These are phyloP conservation scores for Phytomonas sp. DNA, from an alignment of 208 protist genomes.

Conservation along the genomic window DNA sequence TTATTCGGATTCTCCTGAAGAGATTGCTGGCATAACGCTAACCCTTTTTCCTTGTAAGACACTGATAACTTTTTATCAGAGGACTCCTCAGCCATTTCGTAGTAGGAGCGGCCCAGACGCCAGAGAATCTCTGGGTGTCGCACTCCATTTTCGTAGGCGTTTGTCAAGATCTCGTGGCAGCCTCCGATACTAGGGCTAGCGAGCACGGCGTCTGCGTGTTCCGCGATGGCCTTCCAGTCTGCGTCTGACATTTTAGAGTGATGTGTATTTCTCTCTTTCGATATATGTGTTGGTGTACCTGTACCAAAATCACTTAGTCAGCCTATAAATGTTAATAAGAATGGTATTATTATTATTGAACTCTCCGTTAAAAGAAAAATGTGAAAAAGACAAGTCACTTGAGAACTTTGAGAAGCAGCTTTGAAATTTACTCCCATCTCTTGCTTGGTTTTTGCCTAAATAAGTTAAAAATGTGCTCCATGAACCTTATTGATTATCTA, in stretches of 20 bases:
- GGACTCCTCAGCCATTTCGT: conserved; percentile 69
- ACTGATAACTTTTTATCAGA: conserved; percentile 29
- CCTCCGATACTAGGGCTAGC: conserved; percentile 50
- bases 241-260: conserved; percentile 19
- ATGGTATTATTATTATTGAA: conserved; percentile 4
- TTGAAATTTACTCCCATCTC: not conserved
- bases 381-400: not conserved
- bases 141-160: conserved; percentile 48
- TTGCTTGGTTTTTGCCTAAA: not conserved
- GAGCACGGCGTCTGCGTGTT: conserved; percentile 48
- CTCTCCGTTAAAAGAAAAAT: not conserved
- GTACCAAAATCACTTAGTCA: not conserved
- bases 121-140: conserved; percentile 73
- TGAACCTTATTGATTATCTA: not conserved
- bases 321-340: not conserved
- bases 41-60: conserved; percentile 45
- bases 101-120: conserved; percentile 69
- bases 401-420: not conserved
- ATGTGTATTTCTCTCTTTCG: not conserved
- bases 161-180: conserved; percentile 45
- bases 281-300: not conserved
- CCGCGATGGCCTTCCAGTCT: conserved; percentile 52
- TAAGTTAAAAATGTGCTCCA: not conserved
- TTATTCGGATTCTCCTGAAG: conserved; percentile 58
- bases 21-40: conserved; percentile 61